Percentiles rank a stretch among this genome's conserved stretches.
Evolutionary conservation across 495 filamentous ascomycete genomes (phyloP).

Genomic region (Neurospora tetrasperma): DNA sequence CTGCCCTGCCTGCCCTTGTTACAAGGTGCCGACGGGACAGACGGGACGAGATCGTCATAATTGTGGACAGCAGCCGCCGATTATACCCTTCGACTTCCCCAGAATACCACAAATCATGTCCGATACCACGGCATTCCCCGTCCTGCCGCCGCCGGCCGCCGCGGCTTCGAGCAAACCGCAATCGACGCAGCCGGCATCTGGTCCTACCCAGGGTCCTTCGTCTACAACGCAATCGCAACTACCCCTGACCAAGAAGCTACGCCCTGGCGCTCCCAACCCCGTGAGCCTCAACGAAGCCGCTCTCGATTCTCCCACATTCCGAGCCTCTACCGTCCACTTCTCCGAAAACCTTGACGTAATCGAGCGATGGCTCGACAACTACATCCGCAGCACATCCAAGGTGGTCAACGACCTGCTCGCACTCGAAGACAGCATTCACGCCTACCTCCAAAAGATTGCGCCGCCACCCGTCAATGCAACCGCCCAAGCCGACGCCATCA

Average conservation of each 20-base stretch:
- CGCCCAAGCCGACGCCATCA: slow-evolving; percentile 66
- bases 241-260: slow-evolving; percentile 22
- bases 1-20: not conserved
- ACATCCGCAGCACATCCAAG: slow-evolving; percentile 67
- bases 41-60: not conserved
- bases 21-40: not conserved
- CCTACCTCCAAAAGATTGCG: slow-evolving; percentile 59
- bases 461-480: slow-evolving; percentile 55
- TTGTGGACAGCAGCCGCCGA: not conserved
- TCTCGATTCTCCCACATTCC: slow-evolving; percentile 91
- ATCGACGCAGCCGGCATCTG: not conserved
- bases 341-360: slow-evolving; percentile 83
- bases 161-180: not conserved
- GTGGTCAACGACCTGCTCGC: slow-evolving; percentile 61
- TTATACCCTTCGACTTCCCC: not conserved
- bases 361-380: slow-evolving; percentile 88
- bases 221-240: slow-evolving; percentile 1
- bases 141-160: not conserved
- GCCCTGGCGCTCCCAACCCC: slow-evolving; percentile 44
- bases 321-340: slow-evolving; percentile 80
- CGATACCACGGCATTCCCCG: not conserved
- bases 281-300: slow-evolving; percentile 89
- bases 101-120: not conserved
- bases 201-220: not conserved
- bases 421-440: slow-evolving; percentile 59